A percentile compares a stretch with the other conserved stretches of the same genome.
Evolutionary conservation across 1,139 yeast species (phyloP).

Genomic region (Saccharomyces pastorianus): DNA sequence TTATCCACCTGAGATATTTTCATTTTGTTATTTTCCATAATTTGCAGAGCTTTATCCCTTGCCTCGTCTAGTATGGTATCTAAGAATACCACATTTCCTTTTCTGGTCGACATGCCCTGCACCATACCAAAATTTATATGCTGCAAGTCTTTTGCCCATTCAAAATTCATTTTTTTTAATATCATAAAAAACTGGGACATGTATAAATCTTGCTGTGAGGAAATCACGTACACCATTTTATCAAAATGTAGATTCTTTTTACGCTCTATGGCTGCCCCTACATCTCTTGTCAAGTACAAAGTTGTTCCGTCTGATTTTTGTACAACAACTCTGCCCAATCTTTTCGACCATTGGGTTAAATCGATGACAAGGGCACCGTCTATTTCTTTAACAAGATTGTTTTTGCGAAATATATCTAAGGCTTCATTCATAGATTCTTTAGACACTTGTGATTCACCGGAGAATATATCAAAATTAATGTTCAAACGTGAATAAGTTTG

Average conservation of each 20-base stretch:
- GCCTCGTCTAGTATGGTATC: slow-evolving; percentile 92
- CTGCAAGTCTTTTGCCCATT: slow-evolving; percentile 71
- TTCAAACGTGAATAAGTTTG: slow-evolving; percentile 87
- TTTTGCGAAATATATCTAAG: slow-evolving; percentile 51
- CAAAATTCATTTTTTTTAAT: slow-evolving; percentile 80
- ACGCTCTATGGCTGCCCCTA: slow-evolving; percentile 94
- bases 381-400: slow-evolving; percentile 73
- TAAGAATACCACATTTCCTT: slow-evolving; percentile 95
- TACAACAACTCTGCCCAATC: slow-evolving; percentile 86
- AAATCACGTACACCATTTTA: slow-evolving; percentile 93
- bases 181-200: slow-evolving; percentile 90
- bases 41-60: slow-evolving; percentile 91
- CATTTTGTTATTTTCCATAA: slow-evolving; percentile 85
- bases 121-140: slow-evolving; percentile 98
- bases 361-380: slow-evolving; percentile 89
- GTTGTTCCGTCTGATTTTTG: slow-evolving; percentile 96
- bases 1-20: slow-evolving; percentile 90
- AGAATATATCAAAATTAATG: slow-evolving; percentile 76
- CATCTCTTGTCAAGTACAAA: slow-evolving; percentile 88
- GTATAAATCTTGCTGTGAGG: slow-evolving; percentile 95
- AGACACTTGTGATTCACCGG: slow-evolving; percentile 94
- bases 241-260: slow-evolving; percentile 77
- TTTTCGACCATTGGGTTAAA: slow-evolving; percentile 76
- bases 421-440: slow-evolving; percentile 64
- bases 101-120: slow-evolving; percentile 96